These are phyloP conservation scores for Schizophyllum amplum DNA, from an alignment of 1,284 basidiomycete genomes.

Conservation along the genomic window DNA sequence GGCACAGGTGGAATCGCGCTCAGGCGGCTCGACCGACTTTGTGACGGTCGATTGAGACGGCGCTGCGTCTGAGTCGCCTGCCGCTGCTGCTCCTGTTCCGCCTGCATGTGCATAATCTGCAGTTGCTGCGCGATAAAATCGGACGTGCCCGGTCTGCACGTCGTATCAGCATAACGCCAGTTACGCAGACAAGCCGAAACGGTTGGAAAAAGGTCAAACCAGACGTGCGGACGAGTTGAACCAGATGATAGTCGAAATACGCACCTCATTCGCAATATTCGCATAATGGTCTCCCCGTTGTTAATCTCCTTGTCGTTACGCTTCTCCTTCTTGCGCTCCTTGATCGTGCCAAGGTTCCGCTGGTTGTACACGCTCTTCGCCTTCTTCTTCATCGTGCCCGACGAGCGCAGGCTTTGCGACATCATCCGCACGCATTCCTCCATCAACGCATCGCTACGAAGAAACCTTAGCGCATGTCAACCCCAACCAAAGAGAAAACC, in stretches of 20 bases:
- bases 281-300: constrained; percentile 85
- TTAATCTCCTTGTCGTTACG: constrained; percentile 65
- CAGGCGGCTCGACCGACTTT: neutral
- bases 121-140: constrained; percentile 89
- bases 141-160: constrained; percentile 61
- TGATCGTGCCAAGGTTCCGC: constrained; percentile 93
- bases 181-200: too few relatives aligned
- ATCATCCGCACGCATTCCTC: constrained; percentile 94
- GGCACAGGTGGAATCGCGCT: neutral
- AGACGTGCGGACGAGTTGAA: constrained; percentile 2
- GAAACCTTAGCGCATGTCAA: constrained; percentile 4
- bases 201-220: too few relatives aligned
- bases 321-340: constrained; percentile 91
- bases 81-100: constrained; percentile 61
- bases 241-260: constrained; percentile 16
- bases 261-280: constrained; percentile 89
- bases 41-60: constrained; percentile 29
- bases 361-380: constrained; percentile 88
- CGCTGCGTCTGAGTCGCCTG: constrained; percentile 50
- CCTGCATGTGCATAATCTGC: constrained; percentile 70
- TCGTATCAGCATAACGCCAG: neutral
- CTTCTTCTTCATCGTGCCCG: constrained; percentile 76
- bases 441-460: constrained; percentile 77
- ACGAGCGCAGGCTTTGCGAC: constrained; percentile 71
- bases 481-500: constrained; percentile 20